phyloP scores from a whole-genome alignment of 1,284 basidiomycete species.

The Heterobasidion annosum region DNA sequence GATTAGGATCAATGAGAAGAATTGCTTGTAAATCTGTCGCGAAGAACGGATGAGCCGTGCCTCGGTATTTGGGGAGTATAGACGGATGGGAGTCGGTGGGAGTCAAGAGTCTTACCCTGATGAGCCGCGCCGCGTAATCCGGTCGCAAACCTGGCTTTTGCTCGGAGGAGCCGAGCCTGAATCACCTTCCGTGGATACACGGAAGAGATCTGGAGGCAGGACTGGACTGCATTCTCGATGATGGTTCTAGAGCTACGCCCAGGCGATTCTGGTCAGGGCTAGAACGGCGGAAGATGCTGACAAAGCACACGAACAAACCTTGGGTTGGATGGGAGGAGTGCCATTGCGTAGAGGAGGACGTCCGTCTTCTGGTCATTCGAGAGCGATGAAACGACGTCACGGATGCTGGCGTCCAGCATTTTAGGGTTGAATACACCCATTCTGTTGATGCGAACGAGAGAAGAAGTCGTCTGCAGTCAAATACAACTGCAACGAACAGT shows the following conservation, averaged over 20 bases:
- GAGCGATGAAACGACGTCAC: constrained; percentile 48
- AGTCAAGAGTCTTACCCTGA: constrained; percentile 40
- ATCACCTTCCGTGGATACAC: constrained; percentile 43
- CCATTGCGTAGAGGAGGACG: constrained; percentile 53
- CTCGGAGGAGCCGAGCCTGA: constrained; percentile 54
- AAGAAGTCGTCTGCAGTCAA: neutral
- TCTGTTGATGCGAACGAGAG: constrained; percentile 5
- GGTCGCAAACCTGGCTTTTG: constrained; percentile 48
- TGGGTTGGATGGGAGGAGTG: constrained; percentile 30
- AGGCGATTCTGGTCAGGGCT: constrained; percentile 9
- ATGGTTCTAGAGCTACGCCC: constrained; percentile 42
- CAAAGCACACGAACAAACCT: constrained; percentile 11
- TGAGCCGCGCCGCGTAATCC: constrained; percentile 54
- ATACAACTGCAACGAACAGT: no score
- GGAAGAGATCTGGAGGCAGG: constrained; percentile 49
- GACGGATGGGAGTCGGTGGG: neutral
- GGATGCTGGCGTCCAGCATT: constrained; percentile 63
- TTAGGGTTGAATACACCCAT: constrained; percentile 64
- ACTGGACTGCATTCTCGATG: constrained; percentile 68
- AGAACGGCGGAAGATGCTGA: constrained; percentile 4
- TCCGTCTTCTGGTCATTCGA: constrained; percentile 58
- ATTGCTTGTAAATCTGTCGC: constrained; percentile 56
- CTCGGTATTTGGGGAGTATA: neutral
- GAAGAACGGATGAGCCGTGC: neutral
- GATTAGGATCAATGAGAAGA: constrained; percentile 53